Percentiles rank a stretch among this genome's conserved stretches.
These are phyloP conservation scores for Triticum turgidum DNA, from an alignment of 176 grass and related monocot genomes.

Conservation along the genomic window DNA sequence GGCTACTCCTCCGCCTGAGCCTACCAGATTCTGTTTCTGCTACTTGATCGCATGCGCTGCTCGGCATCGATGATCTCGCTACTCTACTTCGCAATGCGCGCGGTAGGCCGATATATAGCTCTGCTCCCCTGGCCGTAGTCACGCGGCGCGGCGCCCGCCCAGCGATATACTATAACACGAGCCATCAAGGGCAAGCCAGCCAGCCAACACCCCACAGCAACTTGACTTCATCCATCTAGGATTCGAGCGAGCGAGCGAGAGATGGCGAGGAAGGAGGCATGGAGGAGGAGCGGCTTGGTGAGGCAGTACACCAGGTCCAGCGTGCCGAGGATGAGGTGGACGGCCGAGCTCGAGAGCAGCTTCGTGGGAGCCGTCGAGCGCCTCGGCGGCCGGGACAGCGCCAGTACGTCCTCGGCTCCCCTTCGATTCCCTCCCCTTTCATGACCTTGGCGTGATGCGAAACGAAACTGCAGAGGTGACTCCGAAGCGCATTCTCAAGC, in stretches of 20 bases:
- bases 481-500: conserved; percentile 86
- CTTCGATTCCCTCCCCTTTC: background rate
- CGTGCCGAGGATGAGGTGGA: conserved; percentile 82
- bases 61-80: background rate
- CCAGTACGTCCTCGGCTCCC: background rate
- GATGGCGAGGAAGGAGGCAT: background rate
- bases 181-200: background rate
- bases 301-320: conserved; percentile 83
- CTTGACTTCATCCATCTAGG: background rate
- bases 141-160: conserved; percentile 14
- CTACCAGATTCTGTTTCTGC: background rate
- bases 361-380: conserved; percentile 69
- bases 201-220: background rate
- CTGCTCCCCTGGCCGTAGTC: conserved; percentile 37
- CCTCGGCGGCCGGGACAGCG: conserved; percentile 71
- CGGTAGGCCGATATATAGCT: background rate
- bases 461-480: conserved; percentile 53
- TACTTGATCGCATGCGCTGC: background rate
- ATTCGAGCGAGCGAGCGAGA: background rate
- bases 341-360: conserved; percentile 73
- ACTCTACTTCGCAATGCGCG: background rate
- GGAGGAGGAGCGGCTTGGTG: conserved; percentile 40
- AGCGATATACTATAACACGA: conserved; percentile 51
- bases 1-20: background rate
- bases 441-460: background rate